Evolutionary conservation across 2,329 filamentous ascomycete genomes (phyloP), one percentile per base, ranked within the genome.

Genomic region (Xylaria sp.): DNA sequence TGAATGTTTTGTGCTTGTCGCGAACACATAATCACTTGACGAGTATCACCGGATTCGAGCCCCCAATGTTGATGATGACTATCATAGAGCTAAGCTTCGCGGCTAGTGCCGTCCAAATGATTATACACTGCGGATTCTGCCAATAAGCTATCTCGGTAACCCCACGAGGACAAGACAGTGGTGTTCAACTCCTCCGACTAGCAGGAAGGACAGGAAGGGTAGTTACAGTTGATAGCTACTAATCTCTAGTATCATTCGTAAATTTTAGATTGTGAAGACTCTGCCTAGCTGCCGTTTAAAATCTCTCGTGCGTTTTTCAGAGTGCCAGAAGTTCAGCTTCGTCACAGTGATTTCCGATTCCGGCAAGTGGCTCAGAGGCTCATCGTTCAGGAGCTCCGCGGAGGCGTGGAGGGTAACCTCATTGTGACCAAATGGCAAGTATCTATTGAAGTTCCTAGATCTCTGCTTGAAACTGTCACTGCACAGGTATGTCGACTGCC

Each of bases 281-380:
- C 38, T 38, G 9, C 20, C 47, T 3, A 47, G 27, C n/a, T n/a
- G n/a, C n/a, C 17, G 20, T 53, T n/a, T 20, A 10, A 55, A 49
- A 7, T 44, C 31, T 0, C 29, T 47, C 2, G n/a, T n/a, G 27
- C 56, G 38, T 7, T 51, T 20, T 27, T 61, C 49, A 9, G 62
- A 39, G 17, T 55, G 22, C 62, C 47, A 55, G 33, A 59, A 5
- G 17, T 53, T 59, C 22, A 65, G 7, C 25, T 47, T 44, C n/a
- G 49, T 60, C 39, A 65, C 33, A 1, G 62, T 65, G 31, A 65
- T 65, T 49, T 65, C 55, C 7, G 62, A 65, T 6, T 55, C 38
- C n/a, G 38, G 29, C 15, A 49, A 54, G 33, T 65, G 55, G n/a
- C 62, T 65, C 49, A 61, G 42, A n/a, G 31, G 31, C n/a, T 25